Evolutionary conservation across 73 alveolate genomes (phyloP).

Genomic region (Blepharisma japonicum): DNA sequence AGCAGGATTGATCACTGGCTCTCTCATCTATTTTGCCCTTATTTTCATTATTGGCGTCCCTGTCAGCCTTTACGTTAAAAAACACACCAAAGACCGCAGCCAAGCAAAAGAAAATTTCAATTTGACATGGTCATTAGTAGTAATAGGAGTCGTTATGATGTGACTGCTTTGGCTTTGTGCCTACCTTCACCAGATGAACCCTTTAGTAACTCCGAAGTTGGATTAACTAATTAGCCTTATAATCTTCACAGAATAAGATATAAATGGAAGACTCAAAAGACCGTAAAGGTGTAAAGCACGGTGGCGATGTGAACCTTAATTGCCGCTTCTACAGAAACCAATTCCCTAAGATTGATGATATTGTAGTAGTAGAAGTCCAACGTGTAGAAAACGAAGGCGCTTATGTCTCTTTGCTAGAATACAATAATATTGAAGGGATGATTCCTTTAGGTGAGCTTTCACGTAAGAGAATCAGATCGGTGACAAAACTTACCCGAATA

Average conservation of each 20-base stretch:
- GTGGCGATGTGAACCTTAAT: slow-evolving; percentile 42
- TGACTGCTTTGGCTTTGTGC: slow-evolving; percentile 91
- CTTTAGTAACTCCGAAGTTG: slow-evolving; percentile 70
- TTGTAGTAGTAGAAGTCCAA: slow-evolving; percentile 85
- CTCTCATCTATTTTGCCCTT: neutral
- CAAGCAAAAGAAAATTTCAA: slow-evolving; percentile 35
- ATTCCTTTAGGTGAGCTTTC: slow-evolving; percentile 85
- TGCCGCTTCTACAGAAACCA: slow-evolving; percentile 78
- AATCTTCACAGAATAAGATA: neutral
- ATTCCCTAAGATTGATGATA: slow-evolving; percentile 76
- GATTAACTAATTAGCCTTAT: slow-evolving; percentile 20
- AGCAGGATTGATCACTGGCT: neutral
- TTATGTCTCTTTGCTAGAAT: slow-evolving; percentile 88
- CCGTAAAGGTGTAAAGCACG: too few species aligned
- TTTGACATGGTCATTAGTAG: slow-evolving; percentile 61
- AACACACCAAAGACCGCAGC: slow-evolving; percentile 1
- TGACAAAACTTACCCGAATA: slow-evolving; percentile 74
- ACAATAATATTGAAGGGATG: slow-evolving; percentile 86
- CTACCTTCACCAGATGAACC: slow-evolving; percentile 89
- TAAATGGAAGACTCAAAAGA: too few species aligned
- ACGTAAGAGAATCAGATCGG: slow-evolving; percentile 71
- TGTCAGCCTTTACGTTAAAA: slow-evolving; percentile 6
- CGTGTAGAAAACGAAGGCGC: slow-evolving; percentile 88
- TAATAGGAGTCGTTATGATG: slow-evolving; percentile 83
- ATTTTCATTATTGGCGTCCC: slow-evolving; percentile 9